Evolutionary conservation across 2,329 filamentous ascomycete species (phyloP), one percentile per base, ranked within the genome.

Genomic region (Xenoacremonium recifei): DNA sequence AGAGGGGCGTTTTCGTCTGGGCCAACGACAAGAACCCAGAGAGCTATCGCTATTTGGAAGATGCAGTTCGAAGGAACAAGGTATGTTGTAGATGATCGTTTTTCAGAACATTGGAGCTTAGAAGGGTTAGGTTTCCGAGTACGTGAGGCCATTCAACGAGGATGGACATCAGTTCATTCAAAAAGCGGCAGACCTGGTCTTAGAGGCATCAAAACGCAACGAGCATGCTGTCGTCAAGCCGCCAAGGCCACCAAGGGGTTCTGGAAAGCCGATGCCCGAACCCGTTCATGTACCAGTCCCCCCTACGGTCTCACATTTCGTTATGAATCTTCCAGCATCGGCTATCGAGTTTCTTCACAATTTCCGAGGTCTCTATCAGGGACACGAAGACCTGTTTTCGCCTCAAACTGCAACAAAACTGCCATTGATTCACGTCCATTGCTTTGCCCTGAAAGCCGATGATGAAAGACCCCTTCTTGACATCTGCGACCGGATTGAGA

Each of bases 1-100:
- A 87, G 71, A 92, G 87, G 65, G 82, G 81, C 29, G 88, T 95
- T 20, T 95, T 97, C 56, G 91, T 96, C 15, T 95, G 88, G 84
- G 93, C 91, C 29, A 99, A 97, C 67, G 93, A 99, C 64, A 84
- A 96, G 62, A 99, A 99, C 62, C 92, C 92, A 0, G 87, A 95
- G 57, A 91, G 89, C 56, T 89, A 83, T 66, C 78, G 74, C 41
- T 84, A 82, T 50, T 79, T 99, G 57, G 65, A 76, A 20, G 77
- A 84, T 25, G 87, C 87, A 7, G 76, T 95, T 39, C 65, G 68
- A 38, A 76, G 79, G 47, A 99, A 99, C 70, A 96, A 95, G 72
- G 89, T 90, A 50, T 48, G 63, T 41, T 20, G 21, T 17, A 10
- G 4, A 11, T 3, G 9, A 27, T 27, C 23, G 9, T 9, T 13